phyloP scores from a whole-genome alignment of 2,329 filamentous ascomycete species.

The Scleromitrula shiraiana region DNA sequence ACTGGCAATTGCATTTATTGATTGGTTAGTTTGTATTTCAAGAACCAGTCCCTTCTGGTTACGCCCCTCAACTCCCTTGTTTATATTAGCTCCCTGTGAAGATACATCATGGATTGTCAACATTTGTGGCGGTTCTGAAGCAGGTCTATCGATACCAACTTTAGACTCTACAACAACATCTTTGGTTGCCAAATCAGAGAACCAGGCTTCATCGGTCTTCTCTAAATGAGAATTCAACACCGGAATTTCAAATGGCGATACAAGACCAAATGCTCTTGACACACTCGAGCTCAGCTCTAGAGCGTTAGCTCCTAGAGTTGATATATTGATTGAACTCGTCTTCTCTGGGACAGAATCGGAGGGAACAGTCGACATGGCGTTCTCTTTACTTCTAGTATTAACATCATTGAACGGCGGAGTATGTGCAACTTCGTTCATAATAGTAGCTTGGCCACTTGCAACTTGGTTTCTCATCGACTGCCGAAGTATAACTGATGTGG shows the following conservation, averaged over 20 bases:
- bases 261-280: slow-evolving; percentile 22
- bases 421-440: background rate
- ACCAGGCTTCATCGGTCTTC: too few relatives aligned
- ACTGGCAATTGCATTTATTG: background rate
- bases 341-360: background rate
- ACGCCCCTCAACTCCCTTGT: too few relatives aligned
- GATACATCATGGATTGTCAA: too few relatives aligned
- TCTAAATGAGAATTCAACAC: too few relatives aligned
- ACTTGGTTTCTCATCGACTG: slow-evolving; percentile 1
- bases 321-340: slow-evolving; percentile 13
- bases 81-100: too few relatives aligned
- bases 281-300: slow-evolving; percentile 21
- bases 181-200: too few relatives aligned
- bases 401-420: background rate
- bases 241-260: slow-evolving; percentile 14
- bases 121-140: too few relatives aligned
- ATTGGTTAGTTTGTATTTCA: too few relatives aligned
- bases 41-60: too few relatives aligned
- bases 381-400: background rate
- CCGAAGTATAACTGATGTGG: slow-evolving; percentile 11
- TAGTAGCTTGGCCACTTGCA: background rate
- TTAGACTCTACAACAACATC: too few relatives aligned
- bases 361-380: background rate
- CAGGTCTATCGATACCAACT: too few relatives aligned
- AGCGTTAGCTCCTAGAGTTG: slow-evolving; percentile 17